Evolutionary conservation across 2,329 filamentous ascomycete species (phyloP).

Genomic region (Trichoderma simmonsii): DNA sequence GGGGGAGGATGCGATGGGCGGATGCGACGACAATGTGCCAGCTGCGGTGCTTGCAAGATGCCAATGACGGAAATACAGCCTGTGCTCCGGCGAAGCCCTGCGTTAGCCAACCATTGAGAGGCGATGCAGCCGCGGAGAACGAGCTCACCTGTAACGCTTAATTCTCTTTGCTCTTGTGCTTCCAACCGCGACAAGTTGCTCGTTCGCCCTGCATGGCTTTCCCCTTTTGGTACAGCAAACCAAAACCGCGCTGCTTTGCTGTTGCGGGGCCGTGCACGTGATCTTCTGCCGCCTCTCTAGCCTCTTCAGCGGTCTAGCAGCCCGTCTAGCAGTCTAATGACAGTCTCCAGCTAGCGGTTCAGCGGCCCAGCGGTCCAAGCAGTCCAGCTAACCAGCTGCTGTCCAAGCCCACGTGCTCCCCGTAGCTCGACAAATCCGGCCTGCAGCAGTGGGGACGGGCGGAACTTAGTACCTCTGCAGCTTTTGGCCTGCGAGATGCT

Average conservation of each 20-base stretch:
- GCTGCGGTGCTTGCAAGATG: not conserved
- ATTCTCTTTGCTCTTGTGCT: constrained; percentile 5
- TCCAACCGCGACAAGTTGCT: constrained; percentile 19
- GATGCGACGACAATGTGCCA: not conserved
- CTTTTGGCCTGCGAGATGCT: constrained; percentile 11
- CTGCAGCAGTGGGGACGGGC: not conserved
- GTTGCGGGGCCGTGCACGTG: constrained; percentile 29
- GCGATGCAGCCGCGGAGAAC: constrained; percentile 24
- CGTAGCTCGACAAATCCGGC: not conserved
- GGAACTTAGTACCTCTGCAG: not conserved
- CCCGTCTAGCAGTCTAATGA: no score
- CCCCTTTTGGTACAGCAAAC: constrained; percentile 24
- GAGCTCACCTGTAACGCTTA: constrained; percentile 7
- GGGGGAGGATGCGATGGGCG: not conserved
- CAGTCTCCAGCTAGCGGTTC: no score
- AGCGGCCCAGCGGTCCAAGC: no score
- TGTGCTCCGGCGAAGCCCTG: not conserved
- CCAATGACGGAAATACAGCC: not conserved
- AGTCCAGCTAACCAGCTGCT: not conserved
- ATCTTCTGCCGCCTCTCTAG: not conserved
- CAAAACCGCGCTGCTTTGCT: constrained; percentile 7
- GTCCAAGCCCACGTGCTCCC: constrained; percentile 30
- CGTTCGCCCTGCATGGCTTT: constrained; percentile 28
- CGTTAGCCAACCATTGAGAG: not conserved
- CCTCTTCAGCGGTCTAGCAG: not conserved